Percentiles rank a stretch among this genome's conserved stretches.
Evolutionary conservation across 495 filamentous ascomycete species (phyloP).

Genomic region (Melanomma pulvis-pyrius): DNA sequence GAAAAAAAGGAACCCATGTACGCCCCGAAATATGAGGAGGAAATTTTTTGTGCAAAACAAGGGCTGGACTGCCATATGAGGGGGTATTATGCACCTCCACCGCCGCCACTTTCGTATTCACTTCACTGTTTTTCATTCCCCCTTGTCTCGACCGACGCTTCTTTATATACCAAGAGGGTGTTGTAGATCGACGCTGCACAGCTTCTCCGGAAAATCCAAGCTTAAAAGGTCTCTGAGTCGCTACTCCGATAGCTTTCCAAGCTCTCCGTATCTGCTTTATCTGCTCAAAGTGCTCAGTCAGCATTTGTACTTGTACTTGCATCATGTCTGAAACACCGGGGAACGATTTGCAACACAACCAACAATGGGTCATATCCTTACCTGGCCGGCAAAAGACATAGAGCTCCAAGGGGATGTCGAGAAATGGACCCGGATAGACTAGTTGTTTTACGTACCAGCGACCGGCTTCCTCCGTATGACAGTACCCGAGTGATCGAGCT

Average conservation of each 20-base stretch:
- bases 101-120: not conserved
- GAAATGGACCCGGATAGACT: not conserved
- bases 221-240: constrained; percentile 28
- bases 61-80: not conserved
- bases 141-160: not conserved
- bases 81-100: not conserved
- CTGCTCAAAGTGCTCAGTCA: not conserved
- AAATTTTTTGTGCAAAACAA: not conserved
- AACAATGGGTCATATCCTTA: not conserved
- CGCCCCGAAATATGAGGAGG: not conserved
- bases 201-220: not conserved
- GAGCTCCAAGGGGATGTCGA: not conserved
- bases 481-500: constrained; percentile 25
- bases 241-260: constrained; percentile 35
- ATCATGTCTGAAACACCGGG: not conserved
- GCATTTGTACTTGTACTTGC: not conserved
- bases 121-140: too few relatives aligned
- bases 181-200: not conserved
- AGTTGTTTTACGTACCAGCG: constrained; percentile 26
- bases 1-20: not conserved
- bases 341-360: not conserved
- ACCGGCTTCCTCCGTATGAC: constrained; percentile 38
- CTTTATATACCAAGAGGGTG: not conserved
- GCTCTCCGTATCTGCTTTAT: constrained; percentile 22
- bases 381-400: not conserved